Evolutionary conservation across 768 basidiomycete genomes (phyloP).

Genomic region (Hirschioporus abietinus): DNA sequence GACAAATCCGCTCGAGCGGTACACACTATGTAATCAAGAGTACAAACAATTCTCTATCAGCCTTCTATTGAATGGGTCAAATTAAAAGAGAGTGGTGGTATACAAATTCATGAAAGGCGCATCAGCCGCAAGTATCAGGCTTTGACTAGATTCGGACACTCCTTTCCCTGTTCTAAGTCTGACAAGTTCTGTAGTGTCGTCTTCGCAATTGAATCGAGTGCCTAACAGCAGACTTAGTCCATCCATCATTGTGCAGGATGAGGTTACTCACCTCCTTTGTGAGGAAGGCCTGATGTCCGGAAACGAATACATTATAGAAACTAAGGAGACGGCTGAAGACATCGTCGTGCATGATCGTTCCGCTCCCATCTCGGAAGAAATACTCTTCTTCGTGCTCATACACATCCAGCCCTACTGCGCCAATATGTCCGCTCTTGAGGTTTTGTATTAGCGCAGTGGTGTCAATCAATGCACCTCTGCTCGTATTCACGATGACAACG

Average conservation of each 20-base stretch:
- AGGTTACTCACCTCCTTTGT: conserved; percentile 12
- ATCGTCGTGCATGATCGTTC: conserved; percentile 18
- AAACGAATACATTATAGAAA: conserved; percentile 18
- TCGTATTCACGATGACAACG: conserved; percentile 28
- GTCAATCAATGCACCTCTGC: conserved; percentile 25
- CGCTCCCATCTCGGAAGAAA: conserved; percentile 16
- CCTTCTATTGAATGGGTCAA: background rate
- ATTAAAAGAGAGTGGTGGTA: background rate
- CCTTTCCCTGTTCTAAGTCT: conserved; percentile 9
- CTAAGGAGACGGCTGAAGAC: conserved; percentile 13
- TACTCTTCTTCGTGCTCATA: conserved; percentile 18
- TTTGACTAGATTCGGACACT: conserved; percentile 14
- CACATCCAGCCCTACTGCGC: conserved; percentile 19
- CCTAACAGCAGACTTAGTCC: conserved; percentile 7
- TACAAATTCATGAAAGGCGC: background rate
- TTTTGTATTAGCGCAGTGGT: conserved; percentile 18
- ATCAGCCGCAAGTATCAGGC: conserved; percentile 1
- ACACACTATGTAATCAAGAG: background rate
- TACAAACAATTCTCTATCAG: background rate
- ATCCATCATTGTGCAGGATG: background rate
- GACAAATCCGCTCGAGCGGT: no score
- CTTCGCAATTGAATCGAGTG: conserved; percentile 13
- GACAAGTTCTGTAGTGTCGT: conserved; percentile 14
- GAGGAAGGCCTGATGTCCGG: conserved; percentile 18
- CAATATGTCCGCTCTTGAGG: conserved; percentile 15